Conservation (phyloP, 1,284 basidiomycete species). For the Ceratobasidium sp. region DNA sequence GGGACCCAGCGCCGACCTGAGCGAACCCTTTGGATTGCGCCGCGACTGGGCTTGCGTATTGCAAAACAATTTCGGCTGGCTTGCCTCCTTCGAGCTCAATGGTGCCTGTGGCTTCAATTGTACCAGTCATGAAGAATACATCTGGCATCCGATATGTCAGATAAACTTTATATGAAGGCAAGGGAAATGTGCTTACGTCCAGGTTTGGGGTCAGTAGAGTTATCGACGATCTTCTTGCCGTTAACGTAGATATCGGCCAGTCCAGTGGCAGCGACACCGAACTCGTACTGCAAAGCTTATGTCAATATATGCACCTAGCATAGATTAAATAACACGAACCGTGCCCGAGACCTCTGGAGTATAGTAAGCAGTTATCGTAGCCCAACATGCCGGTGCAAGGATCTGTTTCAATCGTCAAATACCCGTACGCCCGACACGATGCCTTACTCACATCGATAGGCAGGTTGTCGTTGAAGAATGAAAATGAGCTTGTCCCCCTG, state of each 20-base stretch:
- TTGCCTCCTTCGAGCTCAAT: slow-evolving; percentile 53
- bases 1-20: slow-evolving; percentile 47
- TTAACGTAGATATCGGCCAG: slow-evolving; percentile 63
- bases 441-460: slow-evolving; percentile 28
- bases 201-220: slow-evolving; percentile 50
- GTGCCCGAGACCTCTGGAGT: slow-evolving; percentile 54
- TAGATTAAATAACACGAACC: neutral
- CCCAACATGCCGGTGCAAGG: slow-evolving; percentile 39
- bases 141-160: slow-evolving; percentile 44
- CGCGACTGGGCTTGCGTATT: slow-evolving; percentile 54
- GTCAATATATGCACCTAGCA: neutral
- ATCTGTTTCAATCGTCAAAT: slow-evolving; percentile 15
- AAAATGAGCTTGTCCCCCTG: slow-evolving; percentile 55
- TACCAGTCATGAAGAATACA: slow-evolving; percentile 50
- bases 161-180: neutral
- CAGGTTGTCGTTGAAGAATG: slow-evolving; percentile 52
- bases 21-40: slow-evolving; percentile 47
- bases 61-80: slow-evolving; percentile 57
- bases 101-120: slow-evolving; percentile 45
- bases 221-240: slow-evolving; percentile 61
- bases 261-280: slow-evolving; percentile 62
- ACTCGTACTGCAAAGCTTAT: slow-evolving; percentile 56
- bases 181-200: slow-evolving; percentile 39
- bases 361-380: slow-evolving; percentile 53
- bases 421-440: slow-evolving; percentile 52